Base-by-base conservation (phyloP, 306 rosid species). In the Begonia peltatifolia region DNA sequence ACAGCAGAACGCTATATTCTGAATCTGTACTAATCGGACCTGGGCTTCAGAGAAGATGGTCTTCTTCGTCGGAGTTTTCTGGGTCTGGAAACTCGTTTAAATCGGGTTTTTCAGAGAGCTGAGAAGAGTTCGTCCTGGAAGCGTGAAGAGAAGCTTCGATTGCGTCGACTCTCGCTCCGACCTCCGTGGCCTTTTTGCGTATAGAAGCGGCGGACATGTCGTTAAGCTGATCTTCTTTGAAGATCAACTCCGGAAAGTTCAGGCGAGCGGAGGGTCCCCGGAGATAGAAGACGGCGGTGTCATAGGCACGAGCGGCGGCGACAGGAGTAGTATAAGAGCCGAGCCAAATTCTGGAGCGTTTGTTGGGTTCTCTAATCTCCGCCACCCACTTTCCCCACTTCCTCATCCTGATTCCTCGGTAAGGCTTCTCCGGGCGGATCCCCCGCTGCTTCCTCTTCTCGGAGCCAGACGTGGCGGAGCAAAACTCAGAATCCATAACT, bases 361-460 rank as follows among this genome's bases (percentile, higher is more conserved):
- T 82, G 61, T 82, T 82, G 6, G 90, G 90, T 42, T 82, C 90
- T 56, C 90, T 62, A 25, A 82, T 78, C 65, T 82, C 90, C 0
- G 90, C 90, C 38, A 82, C 90, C 90, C 90, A 82, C 69, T 82
- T 82, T 0, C 90, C 90, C 90, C 90, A 82, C 80, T 82, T 82
- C 61, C 90, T 82, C 78, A 72, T 78, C 78, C 90, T 75, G 62
- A 82, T 82, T 11, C 90, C 90, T 65, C 85, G 62, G 69, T 78
- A 82, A 0, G 76, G 85, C 56, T 80, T 80, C 22, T 65, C 2
- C 0, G 69, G 60, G 10, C 55, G 60, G 1, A 50, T 68, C 14
- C 59, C 58, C 18, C 25, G 56, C 64, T 79, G 46, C 48, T 60
- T 79, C 2, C 79, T 68, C 41, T 78, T 72, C 63, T 72, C 82